A percentile compares a stretch with the other conserved stretches of the same genome.
Evolutionary conservation across 257 asterid genomes (phyloP).

Genomic region (Apocynum venetum): DNA sequence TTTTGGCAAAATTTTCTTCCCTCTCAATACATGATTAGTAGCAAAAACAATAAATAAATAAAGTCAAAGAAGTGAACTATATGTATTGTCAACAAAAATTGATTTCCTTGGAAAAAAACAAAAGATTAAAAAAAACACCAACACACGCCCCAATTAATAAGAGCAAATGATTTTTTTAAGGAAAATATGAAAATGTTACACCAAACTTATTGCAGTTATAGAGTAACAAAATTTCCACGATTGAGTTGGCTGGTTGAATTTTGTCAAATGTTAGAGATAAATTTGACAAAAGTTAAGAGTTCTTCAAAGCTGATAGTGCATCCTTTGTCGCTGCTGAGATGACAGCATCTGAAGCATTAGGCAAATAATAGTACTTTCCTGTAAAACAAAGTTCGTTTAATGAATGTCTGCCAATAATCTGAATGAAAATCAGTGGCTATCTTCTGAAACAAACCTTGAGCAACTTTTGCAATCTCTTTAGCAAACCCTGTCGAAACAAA

Average conservation of each 20-base stretch:
- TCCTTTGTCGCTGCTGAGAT: constrained; percentile 90
- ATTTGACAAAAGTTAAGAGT: constrained; percentile 33
- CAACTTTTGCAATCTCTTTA: constrained; percentile 93
- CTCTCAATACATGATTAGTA: no score
- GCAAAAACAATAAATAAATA: no score
- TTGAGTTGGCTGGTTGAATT: background rate
- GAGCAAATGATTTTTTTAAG: no score
- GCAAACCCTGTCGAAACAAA: constrained; percentile 97
- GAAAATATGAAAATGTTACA: no score
- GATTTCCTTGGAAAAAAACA: no score
- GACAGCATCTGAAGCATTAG: constrained; percentile 96
- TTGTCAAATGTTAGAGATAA: background rate
- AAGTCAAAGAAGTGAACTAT: no score
- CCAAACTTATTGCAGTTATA: no score
- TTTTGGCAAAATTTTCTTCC: no score
- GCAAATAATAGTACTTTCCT: constrained; percentile 96
- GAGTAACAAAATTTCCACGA: background rate
- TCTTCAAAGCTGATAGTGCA: constrained; percentile 77
- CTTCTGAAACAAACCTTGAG: constrained; percentile 62
- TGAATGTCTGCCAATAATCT: background rate
- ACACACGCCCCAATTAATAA: no score
- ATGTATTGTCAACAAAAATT: no score
- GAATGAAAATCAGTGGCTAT: background rate
- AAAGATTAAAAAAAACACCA: no score
- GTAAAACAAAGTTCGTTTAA: constrained; percentile 12